A percentile compares a stretch with the other conserved stretches of the same genome.
These are phyloP conservation scores for Isoetes taiwanensis DNA, from an alignment of 75 land plant genomes.

Conservation along the genomic window DNA sequence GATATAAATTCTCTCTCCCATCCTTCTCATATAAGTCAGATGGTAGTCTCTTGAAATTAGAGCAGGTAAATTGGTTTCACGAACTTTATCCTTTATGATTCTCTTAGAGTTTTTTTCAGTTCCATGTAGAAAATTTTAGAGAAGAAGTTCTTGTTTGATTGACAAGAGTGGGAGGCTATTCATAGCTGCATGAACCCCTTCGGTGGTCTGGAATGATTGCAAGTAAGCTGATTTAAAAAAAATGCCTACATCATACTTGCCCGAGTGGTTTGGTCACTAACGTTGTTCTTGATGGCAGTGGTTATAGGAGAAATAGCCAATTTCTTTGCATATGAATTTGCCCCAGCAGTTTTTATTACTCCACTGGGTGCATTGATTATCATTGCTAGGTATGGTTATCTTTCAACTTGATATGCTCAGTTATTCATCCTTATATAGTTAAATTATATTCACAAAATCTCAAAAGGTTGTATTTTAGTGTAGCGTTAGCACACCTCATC, in stretches of 20 bases:
- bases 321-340: conserved; percentile 5
- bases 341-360: conserved; percentile 2
- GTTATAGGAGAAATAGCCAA: not conserved
- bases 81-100: too few species aligned
- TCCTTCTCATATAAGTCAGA: too few species aligned
- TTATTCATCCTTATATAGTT: too few species aligned
- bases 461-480: too few species aligned
- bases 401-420: not conserved
- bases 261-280: not conserved
- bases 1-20: too few species aligned
- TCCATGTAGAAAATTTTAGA: too few species aligned
- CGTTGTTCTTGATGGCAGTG: not conserved
- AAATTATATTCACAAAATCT: too few species aligned
- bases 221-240: not conserved
- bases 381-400: not conserved
- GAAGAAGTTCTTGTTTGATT: too few species aligned
- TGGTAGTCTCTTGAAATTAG: not conserved
- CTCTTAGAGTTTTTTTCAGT: too few species aligned
- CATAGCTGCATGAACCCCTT: not conserved
- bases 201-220: conserved; percentile 2
- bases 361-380: conserved; percentile 2
- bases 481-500: too few species aligned
- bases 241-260: not conserved
- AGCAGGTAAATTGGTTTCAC: not conserved
- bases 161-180: conserved; percentile 6